A percentile compares a stretch with the other conserved stretches of the same genome.
Conservation (phyloP, 225 moss, liverwort and hornwort genomes). For the Thuidium tamariscinum region DNA sequence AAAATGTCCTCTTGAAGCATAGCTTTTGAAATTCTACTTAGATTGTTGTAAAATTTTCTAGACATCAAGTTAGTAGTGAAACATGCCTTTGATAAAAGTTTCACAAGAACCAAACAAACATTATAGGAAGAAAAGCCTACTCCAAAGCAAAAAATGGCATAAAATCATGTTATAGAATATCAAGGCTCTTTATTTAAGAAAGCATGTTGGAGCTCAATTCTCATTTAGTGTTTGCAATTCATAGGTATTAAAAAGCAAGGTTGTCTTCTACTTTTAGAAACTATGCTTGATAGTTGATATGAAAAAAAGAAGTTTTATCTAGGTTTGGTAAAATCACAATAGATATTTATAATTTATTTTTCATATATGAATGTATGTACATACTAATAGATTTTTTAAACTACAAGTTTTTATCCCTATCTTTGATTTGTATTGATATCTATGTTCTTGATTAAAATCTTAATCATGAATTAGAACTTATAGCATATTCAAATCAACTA, state of each 20-base stretch:
- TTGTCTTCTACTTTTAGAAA: background rate
- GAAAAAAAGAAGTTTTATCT: background rate
- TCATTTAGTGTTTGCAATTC: background rate
- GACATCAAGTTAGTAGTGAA: background rate
- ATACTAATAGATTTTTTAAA: no score
- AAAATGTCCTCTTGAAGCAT: background rate
- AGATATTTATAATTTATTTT: background rate
- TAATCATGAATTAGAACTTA: background rate
- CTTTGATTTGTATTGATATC: background rate
- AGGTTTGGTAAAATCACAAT: background rate
- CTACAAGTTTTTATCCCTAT: background rate
- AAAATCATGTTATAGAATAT: background rate
- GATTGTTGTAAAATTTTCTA: background rate
- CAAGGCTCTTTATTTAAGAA: background rate
- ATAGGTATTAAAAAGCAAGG: background rate
- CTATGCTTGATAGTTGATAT: background rate
- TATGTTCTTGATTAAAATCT: background rate
- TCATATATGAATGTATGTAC: background rate
- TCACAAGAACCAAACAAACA: background rate
- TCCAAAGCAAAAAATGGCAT: background rate
- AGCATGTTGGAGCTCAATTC: background rate
- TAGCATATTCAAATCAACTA: background rate
- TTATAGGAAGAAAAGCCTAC: accelerated
- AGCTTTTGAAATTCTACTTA: accelerated
- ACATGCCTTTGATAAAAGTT: background rate